phyloP scores from a whole-genome alignment of 352 stramenopile species.

The Phytopythium aichiense region DNA sequence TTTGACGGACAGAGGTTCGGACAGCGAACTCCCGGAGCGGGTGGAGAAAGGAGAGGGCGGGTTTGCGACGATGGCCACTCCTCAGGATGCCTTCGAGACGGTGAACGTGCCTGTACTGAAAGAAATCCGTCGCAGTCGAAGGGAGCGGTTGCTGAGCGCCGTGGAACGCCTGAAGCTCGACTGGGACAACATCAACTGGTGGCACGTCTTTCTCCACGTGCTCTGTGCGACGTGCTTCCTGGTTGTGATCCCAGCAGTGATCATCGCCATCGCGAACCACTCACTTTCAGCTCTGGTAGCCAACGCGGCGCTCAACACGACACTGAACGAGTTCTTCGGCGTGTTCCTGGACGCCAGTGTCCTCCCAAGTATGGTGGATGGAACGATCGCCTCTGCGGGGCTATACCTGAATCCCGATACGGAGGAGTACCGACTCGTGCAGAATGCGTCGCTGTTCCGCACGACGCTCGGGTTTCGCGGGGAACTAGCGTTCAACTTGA shows the following conservation, averaged over 20 bases:
- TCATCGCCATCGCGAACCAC: constrained; percentile 11
- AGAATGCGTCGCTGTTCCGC: constrained; percentile 23
- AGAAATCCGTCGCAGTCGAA: background rate
- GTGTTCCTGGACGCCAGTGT: constrained; percentile 15
- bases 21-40: background rate
- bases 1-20: background rate
- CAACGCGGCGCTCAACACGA: constrained; percentile 20
- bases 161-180: background rate
- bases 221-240: constrained; percentile 8
- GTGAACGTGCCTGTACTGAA: background rate
- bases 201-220: background rate
- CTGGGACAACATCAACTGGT: background rate
- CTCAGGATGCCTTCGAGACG: background rate
- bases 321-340: constrained; percentile 24
- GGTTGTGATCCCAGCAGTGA: constrained; percentile 8
- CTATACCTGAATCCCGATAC: constrained; percentile 15
- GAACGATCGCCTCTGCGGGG: constrained; percentile 10
- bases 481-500: constrained; percentile 38
- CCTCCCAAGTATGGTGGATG: constrained; percentile 8
- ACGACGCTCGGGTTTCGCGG: constrained; percentile 41
- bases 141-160: background rate
- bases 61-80: background rate
- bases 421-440: constrained; percentile 13
- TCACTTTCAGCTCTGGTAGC: constrained; percentile 12
- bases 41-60: background rate